Base-by-base conservation (phyloP, 2,329 filamentous ascomycete genomes). In the Trichoderma atrobrunneum region DNA sequence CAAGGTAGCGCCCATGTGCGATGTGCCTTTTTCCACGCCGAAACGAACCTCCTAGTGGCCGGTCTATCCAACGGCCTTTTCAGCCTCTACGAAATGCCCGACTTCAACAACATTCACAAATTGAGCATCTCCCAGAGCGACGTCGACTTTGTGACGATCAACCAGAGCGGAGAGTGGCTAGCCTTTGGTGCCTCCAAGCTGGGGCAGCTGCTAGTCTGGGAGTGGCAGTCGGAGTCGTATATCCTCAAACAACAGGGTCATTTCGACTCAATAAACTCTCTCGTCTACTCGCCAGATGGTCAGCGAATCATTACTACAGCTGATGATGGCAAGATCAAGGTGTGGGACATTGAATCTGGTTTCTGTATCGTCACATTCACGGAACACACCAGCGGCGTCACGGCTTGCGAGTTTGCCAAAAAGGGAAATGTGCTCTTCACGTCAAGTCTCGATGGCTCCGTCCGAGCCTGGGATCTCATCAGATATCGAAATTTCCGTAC, bases 151-250 rank as follows among this genome's bases (percentile, higher is more conserved):
- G 93, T 98, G 71, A 93, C 94, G 0, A 94, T 98, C 79, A 99
- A 98, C 84, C 92, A 93, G 80, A 93, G 92, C 36, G 96, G 96
- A 67, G 95, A 98, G 83, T 99, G 96, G 96, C 85, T 99, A 26
- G 97, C 97, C 0, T 98, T 99, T 80, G 96, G 95, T 16, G 96
- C 97, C 0, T 97, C 96, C 2, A 97, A 97, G 78, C 87, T 97
- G 6, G 97, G 97, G 0, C 96, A 99, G 80, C 86, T 99, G n/a
- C 85, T 99, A 5, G 96, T 99, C 5, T 99, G 96, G 96, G 96
- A 99, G 81, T 99, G 97, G 95, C 95, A 98, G 80, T 99, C 96
- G 0, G 97, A 99, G 82, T 98, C 95, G 7, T 99, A 99, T 81
- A 97, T 99, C 72, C 85, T 99, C 62, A 99, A 99, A 83, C 96